Conservation (phyloP, 768 basidiomycete genomes). For the Russula compacta region DNA sequence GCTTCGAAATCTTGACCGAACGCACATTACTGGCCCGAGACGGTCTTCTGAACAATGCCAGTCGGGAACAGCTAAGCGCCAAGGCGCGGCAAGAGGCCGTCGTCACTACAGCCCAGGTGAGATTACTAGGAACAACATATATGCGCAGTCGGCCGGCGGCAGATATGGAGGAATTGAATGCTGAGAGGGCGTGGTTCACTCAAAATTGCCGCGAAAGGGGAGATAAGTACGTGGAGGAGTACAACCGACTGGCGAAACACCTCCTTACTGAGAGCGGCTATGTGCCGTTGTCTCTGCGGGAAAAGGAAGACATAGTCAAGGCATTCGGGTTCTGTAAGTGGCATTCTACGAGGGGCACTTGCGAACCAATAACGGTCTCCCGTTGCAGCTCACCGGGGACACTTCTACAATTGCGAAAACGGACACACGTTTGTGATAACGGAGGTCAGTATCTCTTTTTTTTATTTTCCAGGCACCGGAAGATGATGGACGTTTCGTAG, state of each 20-base stretch:
- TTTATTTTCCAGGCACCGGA: not conserved
- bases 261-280: slow-evolving; percentile 20
- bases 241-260: slow-evolving; percentile 18
- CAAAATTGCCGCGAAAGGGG: slow-evolving; percentile 23
- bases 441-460: slow-evolving; percentile 32
- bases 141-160: slow-evolving; percentile 21
- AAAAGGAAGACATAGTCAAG: slow-evolving; percentile 24
- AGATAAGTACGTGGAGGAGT: slow-evolving; percentile 20
- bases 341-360: not conserved
- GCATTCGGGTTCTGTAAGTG: slow-evolving; percentile 24
- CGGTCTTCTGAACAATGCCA: not conserved
- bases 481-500: slow-evolving; percentile 25
- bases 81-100: not conserved
- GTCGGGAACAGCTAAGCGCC: not conserved
- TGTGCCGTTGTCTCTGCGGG: slow-evolving; percentile 22
- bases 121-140: slow-evolving; percentile 13
- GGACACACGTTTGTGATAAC: slow-evolving; percentile 55
- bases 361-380: not conserved
- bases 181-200: slow-evolving; percentile 24
- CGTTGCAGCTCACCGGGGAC: slow-evolving; percentile 24
- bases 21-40: slow-evolving; percentile 1
- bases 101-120: not conserved
- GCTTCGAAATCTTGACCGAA: slow-evolving; percentile 20
- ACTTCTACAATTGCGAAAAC: slow-evolving; percentile 34
- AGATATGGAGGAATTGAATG: slow-evolving; percentile 11